Percentiles rank a stretch among this genome's conserved stretches.
phyloP scores from a whole-genome alignment of 495 filamentous ascomycete genomes.

The Lasiosphaeris hirsuta region DNA sequence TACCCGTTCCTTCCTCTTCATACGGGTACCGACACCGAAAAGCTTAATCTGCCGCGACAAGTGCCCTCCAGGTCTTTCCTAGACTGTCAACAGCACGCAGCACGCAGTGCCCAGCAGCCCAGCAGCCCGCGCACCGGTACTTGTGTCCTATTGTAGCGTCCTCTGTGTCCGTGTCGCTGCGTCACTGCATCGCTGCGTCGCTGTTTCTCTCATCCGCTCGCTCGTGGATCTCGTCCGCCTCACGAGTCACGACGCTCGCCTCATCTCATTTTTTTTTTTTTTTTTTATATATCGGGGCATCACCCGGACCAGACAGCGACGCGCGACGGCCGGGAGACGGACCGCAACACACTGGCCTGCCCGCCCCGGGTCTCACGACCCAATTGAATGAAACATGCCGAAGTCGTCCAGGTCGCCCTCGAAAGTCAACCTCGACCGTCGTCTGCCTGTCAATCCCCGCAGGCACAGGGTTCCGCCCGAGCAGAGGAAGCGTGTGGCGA shows the following conservation, averaged over 20 bases:
- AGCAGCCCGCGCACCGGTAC: neutral
- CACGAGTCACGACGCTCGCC: no score
- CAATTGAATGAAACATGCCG: constrained; percentile 17
- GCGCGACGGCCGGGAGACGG: no score
- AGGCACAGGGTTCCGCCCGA: constrained; percentile 34
- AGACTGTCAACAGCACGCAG: neutral
- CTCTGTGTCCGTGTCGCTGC: no score
- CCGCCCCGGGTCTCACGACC: no score
- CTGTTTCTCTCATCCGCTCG: no score
- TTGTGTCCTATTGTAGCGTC: neutral
- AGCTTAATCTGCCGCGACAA: constrained; percentile 22
- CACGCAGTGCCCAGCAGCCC: constrained; percentile 1
- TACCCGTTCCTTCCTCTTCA: constrained; percentile 19
- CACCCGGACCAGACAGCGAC: no score
- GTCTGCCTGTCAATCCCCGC: constrained; percentile 39
- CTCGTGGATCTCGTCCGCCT: no score
- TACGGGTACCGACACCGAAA: constrained; percentile 31
- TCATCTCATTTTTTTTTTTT: no score
- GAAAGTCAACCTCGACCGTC: constrained; percentile 7
- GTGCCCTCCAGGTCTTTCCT: neutral
- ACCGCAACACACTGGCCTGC: no score
- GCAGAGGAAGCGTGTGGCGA: constrained; percentile 35
- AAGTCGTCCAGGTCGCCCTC: constrained; percentile 15
- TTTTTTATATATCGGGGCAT: no score
- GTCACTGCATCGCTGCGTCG: no score